Evolutionary conservation across 2,329 filamentous ascomycete species (phyloP).

Genomic region (Penicillium psychrosexuale): DNA sequence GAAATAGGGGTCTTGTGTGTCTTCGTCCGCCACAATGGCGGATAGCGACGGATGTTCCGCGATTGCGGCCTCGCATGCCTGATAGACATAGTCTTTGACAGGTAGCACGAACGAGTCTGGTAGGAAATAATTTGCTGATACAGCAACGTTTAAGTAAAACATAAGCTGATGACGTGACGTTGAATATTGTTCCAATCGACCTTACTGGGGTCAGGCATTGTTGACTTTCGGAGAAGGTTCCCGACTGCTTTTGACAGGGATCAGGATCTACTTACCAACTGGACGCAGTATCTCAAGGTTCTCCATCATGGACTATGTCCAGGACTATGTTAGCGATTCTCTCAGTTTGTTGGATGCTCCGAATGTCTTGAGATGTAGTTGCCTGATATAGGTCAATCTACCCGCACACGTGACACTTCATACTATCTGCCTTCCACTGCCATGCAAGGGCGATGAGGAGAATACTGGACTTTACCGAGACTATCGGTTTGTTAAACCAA

Average conservation of each 20-base stretch:
- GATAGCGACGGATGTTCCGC: constrained; percentile 44
- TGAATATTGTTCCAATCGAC: constrained; percentile 46
- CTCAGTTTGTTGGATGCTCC: neutral
- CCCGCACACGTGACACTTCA: constrained; percentile 5
- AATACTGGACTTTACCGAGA: no score
- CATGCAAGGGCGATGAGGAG: no score
- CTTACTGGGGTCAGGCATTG: constrained; percentile 24
- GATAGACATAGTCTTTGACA: constrained; percentile 35
- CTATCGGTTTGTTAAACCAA: fast-evolving
- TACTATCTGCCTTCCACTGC: neutral
- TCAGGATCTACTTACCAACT: constrained; percentile 25
- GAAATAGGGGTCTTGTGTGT: constrained; percentile 42
- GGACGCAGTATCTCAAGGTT: constrained; percentile 41
- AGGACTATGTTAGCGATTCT: neutral
- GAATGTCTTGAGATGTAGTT: neutral
- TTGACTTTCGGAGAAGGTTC: neutral
- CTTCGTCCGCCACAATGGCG: constrained; percentile 43
- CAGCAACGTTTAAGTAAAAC: constrained; percentile 46
- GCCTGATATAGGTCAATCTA: neutral
- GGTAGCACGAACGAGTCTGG: constrained; percentile 24
- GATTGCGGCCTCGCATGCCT: constrained; percentile 39
- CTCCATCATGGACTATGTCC: constrained; percentile 46
- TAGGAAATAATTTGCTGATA: constrained; percentile 40
- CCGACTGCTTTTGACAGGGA: neutral
- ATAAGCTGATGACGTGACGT: constrained; percentile 43